A percentile compares a stretch with the other conserved stretches of the same genome.
These are phyloP conservation scores for Trichoderma oligosporum DNA, from an alignment of 2,329 filamentous ascomycete species.

Conservation along the genomic window DNA sequence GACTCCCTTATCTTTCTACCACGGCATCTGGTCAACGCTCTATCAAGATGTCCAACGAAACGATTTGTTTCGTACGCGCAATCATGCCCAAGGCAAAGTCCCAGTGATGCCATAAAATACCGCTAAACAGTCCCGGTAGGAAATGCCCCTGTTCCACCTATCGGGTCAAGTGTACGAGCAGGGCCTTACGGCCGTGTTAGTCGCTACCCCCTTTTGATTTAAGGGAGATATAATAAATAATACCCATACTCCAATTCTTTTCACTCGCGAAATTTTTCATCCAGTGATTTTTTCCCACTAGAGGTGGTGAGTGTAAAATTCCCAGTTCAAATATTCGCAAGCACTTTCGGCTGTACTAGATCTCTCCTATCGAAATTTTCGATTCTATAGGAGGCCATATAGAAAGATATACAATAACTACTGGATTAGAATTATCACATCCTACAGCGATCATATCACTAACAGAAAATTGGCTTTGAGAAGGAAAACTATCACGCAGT, in stretches of 20 bases:
- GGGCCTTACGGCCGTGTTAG: neutral
- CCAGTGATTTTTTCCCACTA: neutral
- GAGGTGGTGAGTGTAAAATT: no score
- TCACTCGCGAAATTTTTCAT: neutral
- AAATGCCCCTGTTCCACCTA: neutral
- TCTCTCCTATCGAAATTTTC: no score
- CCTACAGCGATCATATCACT: no score
- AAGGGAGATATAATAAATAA: neutral
- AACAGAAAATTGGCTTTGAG: no score
- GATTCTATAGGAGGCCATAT: no score
- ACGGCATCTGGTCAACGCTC: neutral
- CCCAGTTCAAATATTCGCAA: no score
- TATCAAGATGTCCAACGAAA: neutral
- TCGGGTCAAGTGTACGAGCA: neutral
- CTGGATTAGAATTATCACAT: no score
- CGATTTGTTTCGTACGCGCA: neutral
- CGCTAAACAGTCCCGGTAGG: neutral
- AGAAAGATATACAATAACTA: no score
- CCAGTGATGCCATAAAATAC: neutral
- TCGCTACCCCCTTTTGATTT: neutral
- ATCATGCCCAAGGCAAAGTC: neutral
- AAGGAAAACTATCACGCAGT: no score
- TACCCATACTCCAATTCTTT: no score
- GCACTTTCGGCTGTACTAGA: no score
- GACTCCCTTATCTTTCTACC: no score